Conservation (phyloP, 495 filamentous ascomycete species). For the Xylaria curta region DNA sequence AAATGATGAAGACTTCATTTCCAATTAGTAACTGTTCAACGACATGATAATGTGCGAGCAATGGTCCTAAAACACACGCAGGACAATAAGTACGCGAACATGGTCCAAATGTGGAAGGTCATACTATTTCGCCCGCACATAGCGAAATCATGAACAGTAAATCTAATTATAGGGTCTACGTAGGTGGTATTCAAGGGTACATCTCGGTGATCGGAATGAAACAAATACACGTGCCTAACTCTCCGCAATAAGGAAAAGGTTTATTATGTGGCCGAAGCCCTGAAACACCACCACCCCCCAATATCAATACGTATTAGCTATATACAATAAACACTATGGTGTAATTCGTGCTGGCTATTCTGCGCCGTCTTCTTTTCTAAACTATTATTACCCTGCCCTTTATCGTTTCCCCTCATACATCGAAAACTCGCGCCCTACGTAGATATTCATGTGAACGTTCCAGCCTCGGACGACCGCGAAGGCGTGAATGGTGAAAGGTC, state of each 20-base stretch:
- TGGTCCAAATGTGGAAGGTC: constrained; percentile 11
- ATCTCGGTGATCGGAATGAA: neutral
- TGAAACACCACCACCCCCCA: neutral
- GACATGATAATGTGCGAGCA: neutral
- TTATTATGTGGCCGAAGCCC: neutral
- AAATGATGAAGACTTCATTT: neutral
- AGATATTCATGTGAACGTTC: constrained; percentile 1
- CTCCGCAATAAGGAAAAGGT: neutral
- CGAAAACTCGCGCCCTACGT: neutral
- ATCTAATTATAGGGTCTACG: constrained; percentile 7
- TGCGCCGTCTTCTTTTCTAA: neutral
- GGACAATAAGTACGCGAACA: neutral
- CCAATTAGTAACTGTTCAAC: neutral
- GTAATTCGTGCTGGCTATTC: neutral
- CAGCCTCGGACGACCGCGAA: constrained; percentile 13
- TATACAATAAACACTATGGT: constrained; percentile 16
- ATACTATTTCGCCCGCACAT: neutral
- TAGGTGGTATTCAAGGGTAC: neutral
- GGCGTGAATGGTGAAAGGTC: constrained; percentile 9
- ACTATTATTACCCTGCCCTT: neutral
- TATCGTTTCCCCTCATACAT: neutral
- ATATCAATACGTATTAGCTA: constrained; percentile 1
- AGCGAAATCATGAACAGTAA: neutral
- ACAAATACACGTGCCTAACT: neutral
- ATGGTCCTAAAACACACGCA: neutral